Evolutionary conservation across 2,329 filamentous ascomycete genomes (phyloP), one percentile per base, ranked within the genome.

Genomic region (Xylaria sp.): DNA sequence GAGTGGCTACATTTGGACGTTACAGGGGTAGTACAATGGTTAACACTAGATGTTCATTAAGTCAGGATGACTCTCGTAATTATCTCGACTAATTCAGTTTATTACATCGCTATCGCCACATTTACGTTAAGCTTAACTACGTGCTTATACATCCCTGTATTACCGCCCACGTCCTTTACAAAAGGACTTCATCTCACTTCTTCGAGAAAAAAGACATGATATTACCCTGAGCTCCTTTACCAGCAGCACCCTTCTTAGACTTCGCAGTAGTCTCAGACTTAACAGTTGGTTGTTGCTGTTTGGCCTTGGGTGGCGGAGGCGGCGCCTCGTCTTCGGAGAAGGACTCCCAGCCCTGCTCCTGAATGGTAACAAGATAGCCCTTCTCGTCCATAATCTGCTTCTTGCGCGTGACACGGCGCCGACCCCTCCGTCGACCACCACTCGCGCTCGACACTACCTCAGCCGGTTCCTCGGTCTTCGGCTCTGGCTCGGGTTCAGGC

Each of bases 171-270:
- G 33, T 15, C 20, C 28, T 36, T 46, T 9, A 3, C 8, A 15
- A 41, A 41, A 56, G 41, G 31, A 51, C 12, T 20, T 18, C 13
- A 4, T 28, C 51, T 75, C 67, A 79, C 62, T 79, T 79, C 72
- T 79, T 79, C 25, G 73, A 74, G 66, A 79, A 79, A 68, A 79
- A 79, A 7, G 78, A 79, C 78, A 79, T 79, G 61, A 79, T 79
- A 56, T 75, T 79, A 20, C 78, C 77, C 59, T 79, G 78, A 0
- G 62, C 71, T 20, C 71, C 73, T 58, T 78, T 59, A 15, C 76
- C 74, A 15, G 59, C 72, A 33, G 74, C 71, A 5, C 73, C 69
- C 62, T 78, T 78, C 73, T 78, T 78, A 10, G 72, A 28, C 48
- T 77, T 77, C 12, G 71, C 61, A 57, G 71, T 62, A 1, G 74